Base-by-base conservation (phyloP, 805 yeast genomes). In the Candida wancherniae region DNA sequence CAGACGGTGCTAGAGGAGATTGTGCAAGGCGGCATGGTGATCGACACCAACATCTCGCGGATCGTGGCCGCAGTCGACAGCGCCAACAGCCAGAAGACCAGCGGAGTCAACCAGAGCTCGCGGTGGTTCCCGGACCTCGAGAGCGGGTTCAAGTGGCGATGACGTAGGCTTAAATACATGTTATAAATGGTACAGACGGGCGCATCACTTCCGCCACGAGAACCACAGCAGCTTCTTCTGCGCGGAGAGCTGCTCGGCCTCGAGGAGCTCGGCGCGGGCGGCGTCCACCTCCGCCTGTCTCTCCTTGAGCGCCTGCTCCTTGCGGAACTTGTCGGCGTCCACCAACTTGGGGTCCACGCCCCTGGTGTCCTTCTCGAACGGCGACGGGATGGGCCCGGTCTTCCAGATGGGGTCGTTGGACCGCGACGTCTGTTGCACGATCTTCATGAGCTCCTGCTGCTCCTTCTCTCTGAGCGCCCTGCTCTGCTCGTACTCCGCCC, bases 11-110 rank as follows among this genome's bases (percentile, higher is more conserved):
- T 88, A 28, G 92, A 81, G 48, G 97, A 92, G 49, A 82, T 92
- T 19, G 80, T 92, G 1, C 97, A 92, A 54, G 98, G 97, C 15
- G 98, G 98, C 0, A 81, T 92, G 94, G 98, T 92, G 6, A 84
- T 92, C 21, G 98, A 92, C 53, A 88, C 97, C 2, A 85, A 80
- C 44, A 85, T 87, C 13, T 51, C 63, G 15, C 75, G 81, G 37
- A 87, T 92, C 20, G 96, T 92, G 5, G 77, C 75, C 2, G 84
- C 92, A 1, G 84, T 84, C 8, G 94, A 84, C 56, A 82, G 75
- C 27, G 81, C 84, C 18, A 75, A 75, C 50, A 62, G 68, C 30
- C 77, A 71, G 42, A 68, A 65, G 45, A 48, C 40, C 24, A 55
- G 61, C 1, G 51, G 42, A 3, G 37, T 36, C 14, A 27, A 24